Evolutionary conservation across 441 rosid genomes (phyloP), one percentile per base, ranked within the genome.

Genomic region (Pelargonium citronellum): DNA sequence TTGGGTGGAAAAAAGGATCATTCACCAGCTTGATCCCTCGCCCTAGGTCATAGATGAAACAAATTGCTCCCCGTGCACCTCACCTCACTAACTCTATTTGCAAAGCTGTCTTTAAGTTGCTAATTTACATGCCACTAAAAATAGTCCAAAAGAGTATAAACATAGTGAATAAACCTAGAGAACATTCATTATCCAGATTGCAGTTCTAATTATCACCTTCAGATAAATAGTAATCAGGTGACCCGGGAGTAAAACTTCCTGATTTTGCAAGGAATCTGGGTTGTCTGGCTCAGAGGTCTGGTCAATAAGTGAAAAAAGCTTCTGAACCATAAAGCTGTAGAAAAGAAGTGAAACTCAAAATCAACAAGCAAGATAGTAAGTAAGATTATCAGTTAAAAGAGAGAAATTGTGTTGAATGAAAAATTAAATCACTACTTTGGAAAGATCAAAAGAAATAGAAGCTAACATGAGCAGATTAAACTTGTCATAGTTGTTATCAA

Each of bases 221-320:
- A 95, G 83, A 85, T 90, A 89, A 72, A 95, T 79, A 20, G 96
- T 88, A 75, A 90, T 82, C 66, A 95, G 85, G 83, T 92, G 99
- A 73, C 98, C 99, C 46, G 98, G 95, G 71, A 95, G 97, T 78
- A 95, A 82, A 68, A 95, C 79, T 83, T 95, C 99, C 73, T 95
- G 99, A 83, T 95, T 92, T 79, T 95, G 98, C 93, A 95, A 78
- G 73, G 95, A 79, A 81, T 95, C 99, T 0, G 96, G 87, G 80
- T 92, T 95, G 79, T 95, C 99, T 6, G 84, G 81, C 43, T 79
- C 78, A 70, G 99, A 95, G 69, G 97, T 95, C 83, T 86, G 95
- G 85, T 95, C 99, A 16, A 91, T 80, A 79, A 95, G 85, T 66
- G 98, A 95, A 84, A 84, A 95, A 68, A 95, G 99, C 80, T 95